These are phyloP conservation scores for Baorangia bicolor DNA, from an alignment of 768 basidiomycete species.

Conservation along the genomic window DNA sequence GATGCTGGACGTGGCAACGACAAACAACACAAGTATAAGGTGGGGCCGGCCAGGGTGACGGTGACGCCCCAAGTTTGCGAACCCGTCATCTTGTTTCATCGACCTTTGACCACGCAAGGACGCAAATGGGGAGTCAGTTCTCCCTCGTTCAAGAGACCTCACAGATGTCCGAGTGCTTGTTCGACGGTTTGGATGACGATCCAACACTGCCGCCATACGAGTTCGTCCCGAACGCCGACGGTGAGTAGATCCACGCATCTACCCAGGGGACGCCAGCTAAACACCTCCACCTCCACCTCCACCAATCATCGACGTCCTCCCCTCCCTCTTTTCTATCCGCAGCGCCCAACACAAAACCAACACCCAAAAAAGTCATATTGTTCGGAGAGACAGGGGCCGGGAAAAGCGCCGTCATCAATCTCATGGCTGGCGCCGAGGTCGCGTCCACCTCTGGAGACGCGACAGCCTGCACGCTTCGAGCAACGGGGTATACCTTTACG, in stretches of 20 bases:
- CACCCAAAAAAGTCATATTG: not conserved
- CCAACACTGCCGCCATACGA: not conserved
- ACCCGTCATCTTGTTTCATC: not conserved
- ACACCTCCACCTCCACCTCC: too few species aligned
- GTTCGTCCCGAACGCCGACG: accelerated
- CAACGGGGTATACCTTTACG: not conserved
- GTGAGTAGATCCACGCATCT: not conserved
- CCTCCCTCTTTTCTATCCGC: too few species aligned
- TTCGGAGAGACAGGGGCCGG: conserved; percentile 7
- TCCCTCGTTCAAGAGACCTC: not conserved
- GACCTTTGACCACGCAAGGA: not conserved
- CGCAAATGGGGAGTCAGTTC: not conserved
- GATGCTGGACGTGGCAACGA: not conserved
- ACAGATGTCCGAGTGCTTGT: not conserved
- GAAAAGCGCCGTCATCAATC: conserved; percentile 3
- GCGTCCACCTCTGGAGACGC: not conserved
- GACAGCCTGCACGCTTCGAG: not conserved
- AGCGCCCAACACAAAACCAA: not conserved
- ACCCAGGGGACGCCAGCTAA: not conserved
- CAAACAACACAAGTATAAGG: not conserved
- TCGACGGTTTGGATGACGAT: not conserved
- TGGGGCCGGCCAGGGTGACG: not conserved
- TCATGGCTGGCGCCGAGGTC: not conserved
- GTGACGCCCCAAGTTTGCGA: not conserved
- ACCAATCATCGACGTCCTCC: not conserved